Evolutionary conservation across 2,329 filamentous ascomycete species (phyloP).

Genomic region (Ustulina deusta): DNA sequence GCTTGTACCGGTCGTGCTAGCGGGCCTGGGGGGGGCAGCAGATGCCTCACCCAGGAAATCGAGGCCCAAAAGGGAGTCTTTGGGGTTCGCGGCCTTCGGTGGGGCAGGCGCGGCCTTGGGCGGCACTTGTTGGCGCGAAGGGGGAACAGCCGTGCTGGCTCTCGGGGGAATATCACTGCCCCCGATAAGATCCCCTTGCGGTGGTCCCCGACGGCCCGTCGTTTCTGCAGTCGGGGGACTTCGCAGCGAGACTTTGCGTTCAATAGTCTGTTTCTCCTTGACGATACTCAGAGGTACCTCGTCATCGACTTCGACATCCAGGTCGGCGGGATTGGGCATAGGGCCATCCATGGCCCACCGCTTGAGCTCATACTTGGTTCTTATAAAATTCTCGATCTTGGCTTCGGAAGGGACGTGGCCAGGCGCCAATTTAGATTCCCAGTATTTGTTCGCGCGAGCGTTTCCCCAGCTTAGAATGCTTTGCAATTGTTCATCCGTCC

Average conservation of each 20-base stretch:
- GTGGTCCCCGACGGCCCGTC: constrained; percentile 54
- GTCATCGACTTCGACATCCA: constrained; percentile 87
- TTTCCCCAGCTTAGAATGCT: constrained; percentile 97
- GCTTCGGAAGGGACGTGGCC: constrained; percentile 94
- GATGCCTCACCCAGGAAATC: constrained; percentile 87
- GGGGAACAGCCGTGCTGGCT: constrained; percentile 79
- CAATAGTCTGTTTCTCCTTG: constrained; percentile 74
- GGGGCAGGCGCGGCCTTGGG: constrained; percentile 74
- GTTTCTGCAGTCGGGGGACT: constrained; percentile 67
- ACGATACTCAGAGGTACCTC: constrained; percentile 75
- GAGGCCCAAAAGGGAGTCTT: constrained; percentile 90
- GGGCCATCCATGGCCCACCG: constrained; percentile 99
- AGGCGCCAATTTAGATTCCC: constrained; percentile 92
- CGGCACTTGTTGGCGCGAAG: constrained; percentile 63
- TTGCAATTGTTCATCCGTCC: constrained; percentile 97
- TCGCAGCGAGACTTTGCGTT: constrained; percentile 70
- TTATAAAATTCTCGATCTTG: constrained; percentile 99
- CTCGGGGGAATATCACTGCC: constrained; percentile 76
- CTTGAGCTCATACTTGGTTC: constrained; percentile 98
- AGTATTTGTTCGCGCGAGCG: constrained; percentile 96
- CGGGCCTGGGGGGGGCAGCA: constrained; percentile 79
- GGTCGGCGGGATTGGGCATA: constrained; percentile 89
- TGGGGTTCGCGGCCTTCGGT: constrained; percentile 76
- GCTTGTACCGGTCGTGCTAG: constrained; percentile 78
- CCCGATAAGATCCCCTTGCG: constrained; percentile 84